phyloP scores from a whole-genome alignment of 2,329 filamentous ascomycete species.

The Hymenoscyphus fraxineus region DNA sequence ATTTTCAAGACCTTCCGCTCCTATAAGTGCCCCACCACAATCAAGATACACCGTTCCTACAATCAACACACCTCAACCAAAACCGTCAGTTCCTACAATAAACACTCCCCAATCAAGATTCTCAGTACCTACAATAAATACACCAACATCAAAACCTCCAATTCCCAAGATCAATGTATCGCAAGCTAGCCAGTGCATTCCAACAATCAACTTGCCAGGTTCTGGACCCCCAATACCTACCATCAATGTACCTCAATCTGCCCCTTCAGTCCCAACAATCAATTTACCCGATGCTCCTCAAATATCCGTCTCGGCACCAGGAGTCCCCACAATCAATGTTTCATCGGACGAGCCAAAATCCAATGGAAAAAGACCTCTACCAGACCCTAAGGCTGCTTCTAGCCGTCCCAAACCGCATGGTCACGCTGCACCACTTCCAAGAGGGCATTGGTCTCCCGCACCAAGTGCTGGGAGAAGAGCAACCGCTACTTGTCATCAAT shows the following conservation, averaged over 20 bases:
- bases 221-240: constrained; percentile 18
- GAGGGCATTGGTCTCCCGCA: constrained; percentile 54
- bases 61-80: constrained; percentile 46
- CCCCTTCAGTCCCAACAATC: constrained; percentile 31
- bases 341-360: constrained; percentile 31
- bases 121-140: constrained; percentile 5
- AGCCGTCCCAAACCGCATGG: constrained; percentile 35
- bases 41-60: constrained; percentile 41
- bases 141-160: constrained; percentile 5
- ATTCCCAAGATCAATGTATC: constrained; percentile 21
- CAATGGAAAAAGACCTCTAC: constrained; percentile 32
- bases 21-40: neutral
- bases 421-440: constrained; percentile 32
- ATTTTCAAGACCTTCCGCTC: neutral
- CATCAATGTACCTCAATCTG: constrained; percentile 39
- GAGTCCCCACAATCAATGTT: constrained; percentile 47
- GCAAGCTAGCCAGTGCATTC: constrained; percentile 14
- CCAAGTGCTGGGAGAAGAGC: constrained; percentile 46
- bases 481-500: constrained; percentile 79
- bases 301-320: constrained; percentile 27
- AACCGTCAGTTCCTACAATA: constrained; percentile 38
- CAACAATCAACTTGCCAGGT: constrained; percentile 21
- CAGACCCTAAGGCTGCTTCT: constrained; percentile 37
- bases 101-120: constrained; percentile 40
- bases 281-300: constrained; percentile 32